Conservation (phyloP, 345 rosid species). For the Eucalyptus erythrocorys region DNA sequence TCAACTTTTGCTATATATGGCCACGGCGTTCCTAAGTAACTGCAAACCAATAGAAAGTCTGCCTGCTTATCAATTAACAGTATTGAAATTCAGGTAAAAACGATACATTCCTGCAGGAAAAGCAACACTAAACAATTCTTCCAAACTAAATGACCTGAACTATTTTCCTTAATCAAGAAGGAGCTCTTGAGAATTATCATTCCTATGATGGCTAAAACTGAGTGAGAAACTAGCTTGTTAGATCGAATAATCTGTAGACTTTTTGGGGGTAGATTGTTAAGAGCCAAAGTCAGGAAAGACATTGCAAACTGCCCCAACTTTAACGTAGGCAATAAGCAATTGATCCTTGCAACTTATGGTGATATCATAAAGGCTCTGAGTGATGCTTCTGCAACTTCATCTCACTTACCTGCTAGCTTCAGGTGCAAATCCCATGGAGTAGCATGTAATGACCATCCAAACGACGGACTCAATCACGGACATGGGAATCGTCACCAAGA, state of each 20-base stretch:
- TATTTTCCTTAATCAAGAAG: neutral
- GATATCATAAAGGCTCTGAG: neutral
- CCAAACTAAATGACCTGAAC: neutral
- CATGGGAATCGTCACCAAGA: slow-evolving; percentile 52
- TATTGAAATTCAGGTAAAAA: neutral
- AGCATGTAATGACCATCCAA: slow-evolving; percentile 56
- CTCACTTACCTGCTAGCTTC: slow-evolving; percentile 44
- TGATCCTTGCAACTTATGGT: neutral
- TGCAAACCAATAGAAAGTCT: slow-evolving; percentile 1
- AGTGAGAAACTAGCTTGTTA: neutral
- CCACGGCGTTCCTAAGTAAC: slow-evolving; percentile 5
- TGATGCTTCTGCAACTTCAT: neutral
- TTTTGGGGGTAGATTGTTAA: neutral
- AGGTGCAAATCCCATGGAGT: slow-evolving; percentile 69
- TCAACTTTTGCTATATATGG: neutral
- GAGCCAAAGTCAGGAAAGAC: neutral
- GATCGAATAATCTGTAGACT: neutral
- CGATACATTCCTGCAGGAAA: neutral
- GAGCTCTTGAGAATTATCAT: neutral
- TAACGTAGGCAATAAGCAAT: neutral
- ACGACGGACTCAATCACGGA: slow-evolving; percentile 52
- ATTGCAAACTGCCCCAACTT: neutral
- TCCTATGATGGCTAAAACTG: neutral
- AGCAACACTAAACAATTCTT: neutral
- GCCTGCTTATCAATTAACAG: neutral